Percentiles rank a stretch among this genome's conserved stretches.
Evolutionary conservation across 1,139 yeast genomes (phyloP).

Genomic region (Arxiozyma slooffiae): DNA sequence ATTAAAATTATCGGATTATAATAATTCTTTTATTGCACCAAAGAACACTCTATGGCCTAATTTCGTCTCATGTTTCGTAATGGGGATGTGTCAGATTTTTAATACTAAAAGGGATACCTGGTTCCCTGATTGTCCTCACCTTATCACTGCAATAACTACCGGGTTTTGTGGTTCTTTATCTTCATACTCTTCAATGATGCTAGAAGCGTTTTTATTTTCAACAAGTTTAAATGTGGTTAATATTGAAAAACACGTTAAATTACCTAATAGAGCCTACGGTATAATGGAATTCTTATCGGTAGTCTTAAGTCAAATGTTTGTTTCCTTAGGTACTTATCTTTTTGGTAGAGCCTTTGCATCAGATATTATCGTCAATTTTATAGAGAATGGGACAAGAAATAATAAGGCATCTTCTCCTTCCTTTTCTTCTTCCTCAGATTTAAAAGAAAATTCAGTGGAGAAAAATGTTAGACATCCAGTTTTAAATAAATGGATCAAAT

Average conservation of each 20-base stretch:
- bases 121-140: constrained; percentile 15
- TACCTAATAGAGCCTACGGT: constrained; percentile 69
- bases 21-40: constrained; percentile 31
- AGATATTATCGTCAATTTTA: constrained; percentile 8
- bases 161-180: constrained; percentile 86
- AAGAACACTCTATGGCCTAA: constrained; percentile 76
- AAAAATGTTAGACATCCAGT: background rate
- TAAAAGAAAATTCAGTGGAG: background rate
- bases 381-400: background rate
- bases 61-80: constrained; percentile 62
- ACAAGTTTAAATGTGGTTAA: constrained; percentile 39
- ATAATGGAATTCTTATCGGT: constrained; percentile 49
- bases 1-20: constrained; percentile 27
- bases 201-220: constrained; percentile 44
- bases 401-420: no score
- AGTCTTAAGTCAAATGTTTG: constrained; percentile 28
- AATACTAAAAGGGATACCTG: constrained; percentile 12
- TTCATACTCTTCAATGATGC: constrained; percentile 64
- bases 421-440: background rate
- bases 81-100: constrained; percentile 40
- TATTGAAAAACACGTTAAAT: constrained; percentile 30
- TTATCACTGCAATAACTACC: constrained; percentile 58
- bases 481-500: constrained; percentile 6
- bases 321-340: constrained; percentile 37
- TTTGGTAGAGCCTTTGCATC: constrained; percentile 37